phyloP scores from a whole-genome alignment of 192 early-diverging fungal species.

The Backusella tarrabulga region DNA sequence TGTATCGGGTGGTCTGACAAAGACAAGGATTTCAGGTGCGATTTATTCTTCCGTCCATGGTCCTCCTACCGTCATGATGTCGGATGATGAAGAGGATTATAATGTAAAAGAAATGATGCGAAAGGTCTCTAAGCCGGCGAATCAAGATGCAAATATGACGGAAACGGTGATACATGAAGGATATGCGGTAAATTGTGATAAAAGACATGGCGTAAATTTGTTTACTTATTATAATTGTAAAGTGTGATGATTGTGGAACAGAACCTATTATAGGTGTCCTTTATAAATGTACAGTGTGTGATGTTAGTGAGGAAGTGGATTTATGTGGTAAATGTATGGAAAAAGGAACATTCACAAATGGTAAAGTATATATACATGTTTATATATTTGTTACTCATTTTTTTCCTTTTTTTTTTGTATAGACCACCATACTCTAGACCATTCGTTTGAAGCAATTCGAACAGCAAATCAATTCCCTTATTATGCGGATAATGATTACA shows the following conservation, averaged over 20 bases:
- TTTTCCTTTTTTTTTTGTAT: background rate
- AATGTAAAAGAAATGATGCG: constrained; percentile 44
- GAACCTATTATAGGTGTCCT: constrained; percentile 73
- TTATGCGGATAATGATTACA: constrained; percentile 41
- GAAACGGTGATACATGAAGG: constrained; percentile 36
- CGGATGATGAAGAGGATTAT: constrained; percentile 50
- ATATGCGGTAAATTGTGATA: constrained; percentile 30
- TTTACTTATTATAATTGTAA: constrained; percentile 37
- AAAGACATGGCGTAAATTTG: too few species aligned
- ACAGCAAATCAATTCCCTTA: constrained; percentile 32
- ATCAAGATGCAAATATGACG: background rate
- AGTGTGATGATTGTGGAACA: constrained; percentile 69
- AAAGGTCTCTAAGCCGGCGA: constrained; percentile 1
- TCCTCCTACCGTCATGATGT: constrained; percentile 52
- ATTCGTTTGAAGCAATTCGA: constrained; percentile 36
- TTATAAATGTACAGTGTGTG: constrained; percentile 67
- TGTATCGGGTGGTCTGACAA: constrained; percentile 20
- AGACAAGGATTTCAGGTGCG: constrained; percentile 43
- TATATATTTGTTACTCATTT: too few species aligned
- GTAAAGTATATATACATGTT: constrained; percentile 4
- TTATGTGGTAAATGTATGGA: constrained; percentile 66
- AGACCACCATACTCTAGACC: constrained; percentile 37
- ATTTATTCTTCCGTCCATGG: constrained; percentile 38
- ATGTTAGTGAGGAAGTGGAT: constrained; percentile 60
- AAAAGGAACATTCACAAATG: constrained; percentile 51